Evolutionary conservation across 192 early-diverging fungal genomes (phyloP).

Genomic region (Entomortierella chlamydospora): DNA sequence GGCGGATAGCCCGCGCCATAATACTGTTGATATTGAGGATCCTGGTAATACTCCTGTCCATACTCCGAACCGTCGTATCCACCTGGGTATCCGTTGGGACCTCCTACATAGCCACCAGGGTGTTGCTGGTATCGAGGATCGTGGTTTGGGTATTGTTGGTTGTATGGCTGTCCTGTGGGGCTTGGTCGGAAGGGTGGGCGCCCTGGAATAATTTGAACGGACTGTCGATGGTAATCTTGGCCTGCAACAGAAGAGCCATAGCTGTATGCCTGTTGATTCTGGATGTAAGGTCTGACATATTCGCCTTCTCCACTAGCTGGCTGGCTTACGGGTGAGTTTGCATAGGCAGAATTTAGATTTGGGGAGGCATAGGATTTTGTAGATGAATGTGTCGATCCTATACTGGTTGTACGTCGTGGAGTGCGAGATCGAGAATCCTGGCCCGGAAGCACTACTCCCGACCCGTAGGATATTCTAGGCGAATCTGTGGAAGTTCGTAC

Average conservation of each 20-base stretch:
- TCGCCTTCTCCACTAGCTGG: not conserved
- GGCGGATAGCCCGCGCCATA: constrained; percentile 37
- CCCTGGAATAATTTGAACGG: not conserved
- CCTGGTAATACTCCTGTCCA: constrained; percentile 35
- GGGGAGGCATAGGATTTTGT: constrained; percentile 27
- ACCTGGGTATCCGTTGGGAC: constrained; percentile 19
- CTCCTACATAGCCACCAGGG: no score
- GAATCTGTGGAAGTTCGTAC: not conserved
- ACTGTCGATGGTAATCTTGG: not conserved
- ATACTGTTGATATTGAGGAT: constrained; percentile 25
- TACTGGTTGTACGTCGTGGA: constrained; percentile 12
- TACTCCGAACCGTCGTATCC: constrained; percentile 25
- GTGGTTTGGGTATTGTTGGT: constrained; percentile 26
- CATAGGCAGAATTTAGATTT: no score
- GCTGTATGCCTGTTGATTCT: not conserved
- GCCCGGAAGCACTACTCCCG: constrained; percentile 3
- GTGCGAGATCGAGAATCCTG: constrained; percentile 1
- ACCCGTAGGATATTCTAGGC: not conserved
- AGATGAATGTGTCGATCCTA: constrained; percentile 24
- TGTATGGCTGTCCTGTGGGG: constrained; percentile 2
- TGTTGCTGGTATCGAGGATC: constrained; percentile 35
- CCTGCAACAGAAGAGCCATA: not conserved
- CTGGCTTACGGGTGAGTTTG: constrained; percentile 12
- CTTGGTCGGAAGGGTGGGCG: constrained; percentile 25
- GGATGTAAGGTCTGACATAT: not conserved